A percentile compares a stretch with the other conserved stretches of the same genome.
Conservation (phyloP, 441 rosid genomes). For the Pelargonium australe region DNA sequence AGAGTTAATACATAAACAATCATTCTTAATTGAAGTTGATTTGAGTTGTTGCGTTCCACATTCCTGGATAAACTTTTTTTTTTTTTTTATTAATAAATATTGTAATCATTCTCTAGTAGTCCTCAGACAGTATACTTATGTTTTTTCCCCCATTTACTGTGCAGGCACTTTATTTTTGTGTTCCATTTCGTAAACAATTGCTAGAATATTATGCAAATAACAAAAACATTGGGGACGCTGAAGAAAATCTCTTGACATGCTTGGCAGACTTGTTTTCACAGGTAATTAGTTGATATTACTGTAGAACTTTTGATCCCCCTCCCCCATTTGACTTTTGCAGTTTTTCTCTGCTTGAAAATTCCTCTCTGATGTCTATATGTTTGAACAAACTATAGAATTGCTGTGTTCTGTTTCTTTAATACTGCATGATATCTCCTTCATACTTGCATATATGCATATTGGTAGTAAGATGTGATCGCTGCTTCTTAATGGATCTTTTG, state of each 20-base stretch:
- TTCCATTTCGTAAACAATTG: conserved; percentile 92
- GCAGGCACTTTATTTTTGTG: conserved; percentile 98
- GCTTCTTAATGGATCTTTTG: no score
- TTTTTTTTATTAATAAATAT: not conserved
- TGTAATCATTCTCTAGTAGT: not conserved
- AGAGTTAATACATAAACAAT: not conserved
- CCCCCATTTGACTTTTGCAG: not conserved
- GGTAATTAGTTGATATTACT: conserved; percentile 32
- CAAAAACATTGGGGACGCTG: conserved; percentile 65
- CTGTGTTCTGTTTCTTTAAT: not conserved
- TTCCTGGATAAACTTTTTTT: not conserved
- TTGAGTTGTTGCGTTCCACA: not conserved
- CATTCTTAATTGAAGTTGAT: not conserved
- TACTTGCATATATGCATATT: no score
- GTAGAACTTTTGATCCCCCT: not conserved
- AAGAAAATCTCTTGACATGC: conserved; percentile 94
- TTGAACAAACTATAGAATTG: not conserved
- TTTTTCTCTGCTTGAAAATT: not conserved
- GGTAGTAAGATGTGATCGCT: no score
- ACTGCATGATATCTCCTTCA: no score
- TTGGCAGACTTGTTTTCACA: conserved; percentile 89
- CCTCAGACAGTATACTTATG: not conserved
- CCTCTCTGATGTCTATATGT: not conserved
- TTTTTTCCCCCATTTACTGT: conserved; percentile 10
- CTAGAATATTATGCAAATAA: conserved; percentile 75